A percentile compares a stretch with the other conserved stretches of the same genome.
These are phyloP conservation scores for Cyphellophora attinorum DNA, from an alignment of 2,329 filamentous ascomycete species.

Conservation along the genomic window DNA sequence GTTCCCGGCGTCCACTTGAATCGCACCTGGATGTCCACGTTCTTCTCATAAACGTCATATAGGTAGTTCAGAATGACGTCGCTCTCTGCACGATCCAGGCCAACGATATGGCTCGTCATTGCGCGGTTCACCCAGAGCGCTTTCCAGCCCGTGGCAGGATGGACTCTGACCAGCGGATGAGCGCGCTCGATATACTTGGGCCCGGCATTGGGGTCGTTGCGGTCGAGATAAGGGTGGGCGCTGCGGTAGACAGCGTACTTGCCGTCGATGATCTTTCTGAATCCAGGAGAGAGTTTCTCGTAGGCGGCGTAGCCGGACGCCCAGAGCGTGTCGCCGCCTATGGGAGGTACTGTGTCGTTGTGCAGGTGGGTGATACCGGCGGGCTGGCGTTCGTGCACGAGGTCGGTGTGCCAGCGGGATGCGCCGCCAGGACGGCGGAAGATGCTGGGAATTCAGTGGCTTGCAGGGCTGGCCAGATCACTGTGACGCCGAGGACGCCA, in stretches of 20 bases:
- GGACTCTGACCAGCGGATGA: conserved; percentile 46
- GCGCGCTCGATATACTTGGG: conserved; percentile 29
- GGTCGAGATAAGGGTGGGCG: conserved; percentile 40
- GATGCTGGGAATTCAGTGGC: conserved; percentile 52
- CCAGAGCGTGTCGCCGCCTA: conserved; percentile 42
- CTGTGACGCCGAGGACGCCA: conserved; percentile 42
- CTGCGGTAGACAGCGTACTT: conserved; percentile 30
- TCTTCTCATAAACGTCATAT: conserved; percentile 29
- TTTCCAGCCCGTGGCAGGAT: conserved; percentile 26
- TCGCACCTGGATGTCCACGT: conserved; percentile 17
- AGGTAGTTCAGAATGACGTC: conserved; percentile 17
- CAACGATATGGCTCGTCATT: conserved; percentile 18
- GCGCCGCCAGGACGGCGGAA: conserved; percentile 48
- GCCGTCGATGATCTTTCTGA: conserved; percentile 22
- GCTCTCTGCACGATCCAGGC: conserved; percentile 17
- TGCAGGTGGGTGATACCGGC: conserved; percentile 47
- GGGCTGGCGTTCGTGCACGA: conserved; percentile 45
- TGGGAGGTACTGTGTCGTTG: conserved; percentile 36
- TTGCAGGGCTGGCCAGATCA: conserved; percentile 44
- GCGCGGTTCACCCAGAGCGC: conserved; percentile 17
- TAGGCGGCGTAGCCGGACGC: conserved; percentile 45
- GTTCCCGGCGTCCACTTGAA: conserved; percentile 18
- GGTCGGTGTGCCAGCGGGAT: conserved; percentile 49
- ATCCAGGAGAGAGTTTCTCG: conserved; percentile 39
- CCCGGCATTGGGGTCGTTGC: conserved; percentile 43